These are phyloP conservation scores for Aureobasidium musti DNA, from an alignment of 2,329 filamentous ascomycete genomes.

Conservation along the genomic window DNA sequence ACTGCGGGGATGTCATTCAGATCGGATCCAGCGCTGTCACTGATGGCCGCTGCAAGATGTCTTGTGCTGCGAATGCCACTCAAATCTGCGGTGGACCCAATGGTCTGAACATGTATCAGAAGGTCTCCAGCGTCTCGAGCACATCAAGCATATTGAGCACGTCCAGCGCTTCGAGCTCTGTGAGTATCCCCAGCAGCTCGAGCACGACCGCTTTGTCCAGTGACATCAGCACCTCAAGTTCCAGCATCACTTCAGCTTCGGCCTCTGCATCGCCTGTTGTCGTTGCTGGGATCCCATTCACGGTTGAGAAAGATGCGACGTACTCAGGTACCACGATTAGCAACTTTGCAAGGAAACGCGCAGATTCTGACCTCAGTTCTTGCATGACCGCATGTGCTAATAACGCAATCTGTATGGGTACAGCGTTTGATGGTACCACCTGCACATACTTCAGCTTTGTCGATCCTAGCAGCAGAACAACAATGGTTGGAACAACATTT, in stretches of 20 bases:
- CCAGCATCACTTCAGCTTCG: not conserved
- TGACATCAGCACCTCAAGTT: not conserved
- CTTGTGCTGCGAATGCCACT: constrained; percentile 35
- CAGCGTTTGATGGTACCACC: not conserved
- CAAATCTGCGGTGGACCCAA: constrained; percentile 40
- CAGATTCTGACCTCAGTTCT: not conserved
- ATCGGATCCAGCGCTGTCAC: not conserved
- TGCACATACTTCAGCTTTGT: constrained; percentile 9
- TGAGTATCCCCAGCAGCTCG: not conserved
- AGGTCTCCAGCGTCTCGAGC: not conserved
- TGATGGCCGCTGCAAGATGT: constrained; percentile 35
- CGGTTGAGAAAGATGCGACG: constrained; percentile 1
- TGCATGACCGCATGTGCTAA: constrained; percentile 22
- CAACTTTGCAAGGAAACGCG: not conserved
- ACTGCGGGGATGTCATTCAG: constrained; percentile 37
- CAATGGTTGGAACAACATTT: constrained; percentile 3
- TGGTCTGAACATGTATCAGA: constrained; percentile 36
- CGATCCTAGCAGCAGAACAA: not conserved
- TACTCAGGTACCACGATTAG: constrained; percentile 18
- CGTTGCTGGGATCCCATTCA: constrained; percentile 13
- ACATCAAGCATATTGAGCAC: not conserved
- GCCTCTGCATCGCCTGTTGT: not conserved
- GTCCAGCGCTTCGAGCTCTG: not conserved
- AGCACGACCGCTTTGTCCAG: not conserved
- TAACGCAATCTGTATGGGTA: constrained; percentile 28